These are phyloP conservation scores for Ambrosia hybrid DNA, from an alignment of 140 eudicot species.

Conservation along the genomic window DNA sequence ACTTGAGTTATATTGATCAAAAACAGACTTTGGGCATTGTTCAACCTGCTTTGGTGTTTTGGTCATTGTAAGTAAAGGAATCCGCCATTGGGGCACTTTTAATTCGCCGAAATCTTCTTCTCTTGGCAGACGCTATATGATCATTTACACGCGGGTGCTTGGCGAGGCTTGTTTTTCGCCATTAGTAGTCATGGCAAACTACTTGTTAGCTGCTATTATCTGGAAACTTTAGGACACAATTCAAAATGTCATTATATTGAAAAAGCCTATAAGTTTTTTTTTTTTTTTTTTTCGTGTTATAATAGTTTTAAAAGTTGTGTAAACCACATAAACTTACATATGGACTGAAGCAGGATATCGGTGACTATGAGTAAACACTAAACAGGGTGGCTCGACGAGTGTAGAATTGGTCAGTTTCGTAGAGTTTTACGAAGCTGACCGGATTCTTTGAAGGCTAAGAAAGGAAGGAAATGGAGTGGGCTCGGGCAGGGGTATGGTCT, in stretches of 20 bases:
- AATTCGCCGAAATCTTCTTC: constrained; percentile 54
- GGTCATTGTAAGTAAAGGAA: constrained; percentile 30
- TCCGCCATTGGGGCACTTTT: constrained; percentile 70
- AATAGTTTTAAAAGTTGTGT: no score
- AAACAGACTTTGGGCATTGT: constrained; percentile 34
- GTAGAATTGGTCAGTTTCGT: no score
- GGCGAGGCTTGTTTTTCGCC: constrained; percentile 32
- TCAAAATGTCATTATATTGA: neutral
- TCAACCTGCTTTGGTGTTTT: constrained; percentile 17
- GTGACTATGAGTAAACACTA: no score
- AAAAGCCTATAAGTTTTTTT: no score
- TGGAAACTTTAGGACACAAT: constrained; percentile 2
- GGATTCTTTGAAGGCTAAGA: no score
- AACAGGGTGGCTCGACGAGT: no score
- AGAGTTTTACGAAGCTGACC: no score
- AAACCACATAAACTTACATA: no score
- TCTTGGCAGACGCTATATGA: constrained; percentile 26
- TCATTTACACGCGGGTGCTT: constrained; percentile 18
- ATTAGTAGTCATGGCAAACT: constrained; percentile 42
- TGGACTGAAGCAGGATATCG: no score
- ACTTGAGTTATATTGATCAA: constrained; percentile 48
- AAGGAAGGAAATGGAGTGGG: neutral
- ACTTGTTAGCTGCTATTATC: neutral
- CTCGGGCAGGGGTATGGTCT: neutral
- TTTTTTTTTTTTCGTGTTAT: no score